Base-by-base conservation (phyloP, 495 filamentous ascomycete species). In the Xeromyces bisporus region DNA sequence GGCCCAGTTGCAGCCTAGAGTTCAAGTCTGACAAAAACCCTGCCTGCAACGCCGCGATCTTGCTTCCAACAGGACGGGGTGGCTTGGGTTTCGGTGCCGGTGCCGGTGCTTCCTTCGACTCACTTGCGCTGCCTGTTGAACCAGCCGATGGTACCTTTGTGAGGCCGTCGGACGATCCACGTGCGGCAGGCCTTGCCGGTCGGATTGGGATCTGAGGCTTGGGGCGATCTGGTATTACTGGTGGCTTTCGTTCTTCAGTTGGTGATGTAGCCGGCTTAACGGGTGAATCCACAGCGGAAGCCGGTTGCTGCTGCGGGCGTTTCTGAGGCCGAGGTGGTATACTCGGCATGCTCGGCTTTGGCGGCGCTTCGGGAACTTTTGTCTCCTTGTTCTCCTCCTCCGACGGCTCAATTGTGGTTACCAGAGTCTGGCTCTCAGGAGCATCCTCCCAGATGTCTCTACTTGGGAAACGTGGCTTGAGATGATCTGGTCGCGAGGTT, bases 391-490 rank as follows among this genome's bases (percentile, higher is more conserved):
- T 14, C 36, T 67, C 63, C 17, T 67, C 59, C 3, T 64, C 53
- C 8, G 56, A 45, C 24, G 82, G 73, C 28, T 67, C 71, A 15
- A 96, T 75, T 3, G 79, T 87, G 7, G 89, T 85, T 36, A 78
- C 71, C 16, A 91, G 67, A 33, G 77, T 66, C 27, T 81, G 68
- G 42, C 77, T 84, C 39, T 89, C 80, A 3, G 89, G 87, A 0
- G 71, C 72, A 47, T 99, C 89, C 58, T 99, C 89, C 89, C 89
- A 99, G 26, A 96, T 78, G 55, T 99, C 89, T 21, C 72, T 73
- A 47, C 86, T 93, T 3, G 89, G 89, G 48, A 99, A 99, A 5
- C 85, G 69, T 20, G 79, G 78, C 33, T 71, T 66, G 43, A 71
- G 43, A 12, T 41, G 18, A 15, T 63, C 60, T 2, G 73, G 64